Base-by-base conservation (phyloP, 768 basidiomycete genomes). In the Boletus edulis region DNA sequence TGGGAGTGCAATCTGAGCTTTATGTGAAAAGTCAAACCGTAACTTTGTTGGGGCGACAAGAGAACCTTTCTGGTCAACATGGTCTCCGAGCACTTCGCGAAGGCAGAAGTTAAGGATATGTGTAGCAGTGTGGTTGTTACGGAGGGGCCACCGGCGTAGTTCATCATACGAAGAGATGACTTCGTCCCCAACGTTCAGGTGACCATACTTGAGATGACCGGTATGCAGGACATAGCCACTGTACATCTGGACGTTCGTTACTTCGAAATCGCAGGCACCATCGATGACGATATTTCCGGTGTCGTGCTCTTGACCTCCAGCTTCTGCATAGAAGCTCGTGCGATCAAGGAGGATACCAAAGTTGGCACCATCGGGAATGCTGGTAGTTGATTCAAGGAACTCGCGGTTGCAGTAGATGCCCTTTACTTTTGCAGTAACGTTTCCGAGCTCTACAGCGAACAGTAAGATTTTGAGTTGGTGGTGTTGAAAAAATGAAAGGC, bases 1-100 rank as follows among this genome's bases (percentile, higher is more conserved):
- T 3, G 82, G 71, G 1, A 83, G 69, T n/a, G 82, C 69, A 57
- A 98, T 89, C 56, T 86, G 86, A 3, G 91, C 81, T 71, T 97
- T 98, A 76, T 99, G 97, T 17, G 93, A 95, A 73, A 98, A 99
- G 72, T 99, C 97, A 74, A 99, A 99, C 17, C 97, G 92, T 24
- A 99, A 83, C 72, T 97, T 98, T 22, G 86, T 84, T 0, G 94
- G 93, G 2, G 97, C 94, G 58, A 99, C 97, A 44, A 99, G 84
- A 4, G 97, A 98, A 32, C 97, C 97, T 68, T 91, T 97, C 70
- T 99, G 97, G 71, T 98, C 97, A 56, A 98, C 88, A 66, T 98
- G 97, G 68, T 98, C 94, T 24, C 97, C 97, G 12, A 98, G 85
- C 12, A 93, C 83, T 67, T 98, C 97, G 35, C 97, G 89, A 4